These are phyloP conservation scores for Botrytis fragariae DNA, from an alignment of 2,329 filamentous ascomycete species.

Conservation along the genomic window DNA sequence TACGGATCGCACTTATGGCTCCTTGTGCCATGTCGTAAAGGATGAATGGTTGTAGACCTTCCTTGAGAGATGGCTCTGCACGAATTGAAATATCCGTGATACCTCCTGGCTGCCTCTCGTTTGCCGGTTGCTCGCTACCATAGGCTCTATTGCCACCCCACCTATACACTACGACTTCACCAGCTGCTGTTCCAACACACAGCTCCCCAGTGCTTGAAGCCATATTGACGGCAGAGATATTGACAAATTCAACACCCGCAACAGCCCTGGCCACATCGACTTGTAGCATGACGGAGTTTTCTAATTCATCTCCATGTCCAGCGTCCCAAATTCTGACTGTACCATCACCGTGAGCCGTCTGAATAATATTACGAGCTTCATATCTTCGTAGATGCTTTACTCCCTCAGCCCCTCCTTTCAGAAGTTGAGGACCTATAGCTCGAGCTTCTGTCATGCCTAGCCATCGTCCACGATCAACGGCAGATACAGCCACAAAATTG, in stretches of 20 bases:
- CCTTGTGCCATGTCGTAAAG: slow-evolving; percentile 83
- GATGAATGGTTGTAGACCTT: slow-evolving; percentile 76
- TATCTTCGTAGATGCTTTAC: slow-evolving; percentile 69
- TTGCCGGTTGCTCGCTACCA: slow-evolving; percentile 57
- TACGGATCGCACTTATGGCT: slow-evolving; percentile 71
- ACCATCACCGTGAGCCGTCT: slow-evolving; percentile 86
- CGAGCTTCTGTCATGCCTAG: slow-evolving; percentile 85
- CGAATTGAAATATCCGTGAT: slow-evolving; percentile 73
- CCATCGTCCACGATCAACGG: slow-evolving; percentile 78
- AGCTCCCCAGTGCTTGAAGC: slow-evolving; percentile 80
- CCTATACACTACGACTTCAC: slow-evolving; percentile 83
- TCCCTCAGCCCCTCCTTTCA: slow-evolving; percentile 76
- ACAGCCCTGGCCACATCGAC: slow-evolving; percentile 82
- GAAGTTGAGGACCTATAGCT: slow-evolving; percentile 70
- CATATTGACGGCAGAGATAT: slow-evolving; percentile 77
- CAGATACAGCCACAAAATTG: slow-evolving; percentile 67
- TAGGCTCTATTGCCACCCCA: slow-evolving; percentile 80
- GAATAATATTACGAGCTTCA: slow-evolving; percentile 79
- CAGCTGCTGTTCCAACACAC: slow-evolving; percentile 73
- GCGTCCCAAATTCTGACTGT: slow-evolving; percentile 91
- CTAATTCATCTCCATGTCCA: slow-evolving; percentile 88
- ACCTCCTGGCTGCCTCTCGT: slow-evolving; percentile 61
- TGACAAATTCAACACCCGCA: slow-evolving; percentile 72
- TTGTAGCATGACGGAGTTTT: slow-evolving; percentile 79
- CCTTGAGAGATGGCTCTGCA: slow-evolving; percentile 69